Evolutionary conservation across 768 basidiomycete species (phyloP), one percentile per base, ranked within the genome.

Genomic region (Sporobolomyces roseus): DNA sequence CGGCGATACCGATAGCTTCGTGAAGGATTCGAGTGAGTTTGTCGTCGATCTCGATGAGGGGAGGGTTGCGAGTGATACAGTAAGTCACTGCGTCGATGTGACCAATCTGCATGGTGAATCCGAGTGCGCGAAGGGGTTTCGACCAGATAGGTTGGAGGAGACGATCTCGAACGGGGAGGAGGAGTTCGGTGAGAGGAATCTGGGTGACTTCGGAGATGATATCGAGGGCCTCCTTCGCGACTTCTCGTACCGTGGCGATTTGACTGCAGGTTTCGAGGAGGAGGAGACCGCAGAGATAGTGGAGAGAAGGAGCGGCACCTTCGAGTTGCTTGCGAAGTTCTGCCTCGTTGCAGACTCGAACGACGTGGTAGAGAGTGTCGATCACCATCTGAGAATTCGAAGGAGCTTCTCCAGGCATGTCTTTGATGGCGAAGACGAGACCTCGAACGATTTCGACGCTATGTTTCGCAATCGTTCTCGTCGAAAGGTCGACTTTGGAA

Each of bases 1-100:
- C 96, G 5, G 94, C 96, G 50, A 98, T 81, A 1, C 91, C 96
- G 23, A 99, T 83, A 0, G 92, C 90, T 79, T 99, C 96, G 74
- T 93, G 90, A 33, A 98, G 80, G 13, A 97, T 84, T 21, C 94
- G 87, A 55, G 92, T 82, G 53, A 97, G 85, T 78, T 97, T 93
- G 50, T 97, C 94, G 71, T 91, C 91, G 46, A 93, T 82, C 73
- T 96, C 93, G 2, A 92, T 87, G 30, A 98, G 83, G 1, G 91
- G 90, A 14, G 96, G 93, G 32, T 90, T 85, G 38, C 97, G 81
- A 65, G 85, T 88, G 69, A 99, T 85, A 77, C 91, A 91, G 78
- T 93, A 99, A 14, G 93, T 89, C 67, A 98, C 86, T 23, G 92
- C 92, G 75, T 98, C 96, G 66, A 98, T 92, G 84, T 97, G 93